Conservation (phyloP, 768 basidiomycete species). For the Boletus tomentosulus region DNA sequence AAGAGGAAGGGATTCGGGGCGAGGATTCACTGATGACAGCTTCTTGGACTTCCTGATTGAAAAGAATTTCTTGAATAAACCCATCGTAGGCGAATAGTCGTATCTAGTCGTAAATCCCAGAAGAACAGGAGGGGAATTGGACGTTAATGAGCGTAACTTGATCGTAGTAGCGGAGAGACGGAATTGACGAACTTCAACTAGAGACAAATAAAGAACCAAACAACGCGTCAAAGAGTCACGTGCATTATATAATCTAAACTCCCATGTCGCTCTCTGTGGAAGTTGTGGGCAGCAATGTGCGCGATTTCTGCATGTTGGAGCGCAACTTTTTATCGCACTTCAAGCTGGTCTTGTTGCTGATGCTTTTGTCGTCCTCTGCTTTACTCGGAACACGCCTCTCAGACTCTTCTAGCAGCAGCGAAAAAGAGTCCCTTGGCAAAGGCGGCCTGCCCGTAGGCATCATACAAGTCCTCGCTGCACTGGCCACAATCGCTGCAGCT, state of each 20-base stretch:
- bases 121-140: constrained; percentile 19
- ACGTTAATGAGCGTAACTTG: constrained; percentile 25
- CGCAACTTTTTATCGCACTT: constrained; percentile 68
- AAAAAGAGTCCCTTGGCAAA: constrained; percentile 21
- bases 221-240: constrained; percentile 21
- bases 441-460: constrained; percentile 47
- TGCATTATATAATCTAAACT: constrained; percentile 1
- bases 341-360: constrained; percentile 61
- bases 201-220: constrained; percentile 41
- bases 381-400: constrained; percentile 60
- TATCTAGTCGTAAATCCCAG: constrained; percentile 25
- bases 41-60: constrained; percentile 65
- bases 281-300: constrained; percentile 56
- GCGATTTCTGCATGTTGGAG: constrained; percentile 78
- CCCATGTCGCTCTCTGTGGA: constrained; percentile 31
- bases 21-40: constrained; percentile 25
- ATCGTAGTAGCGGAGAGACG: constrained; percentile 8
- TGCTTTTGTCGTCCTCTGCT: constrained; percentile 59
- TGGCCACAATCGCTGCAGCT: constrained; percentile 53
- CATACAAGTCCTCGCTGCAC: constrained; percentile 49
- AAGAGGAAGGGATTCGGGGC: constrained; percentile 23
- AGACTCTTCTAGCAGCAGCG: constrained; percentile 26
- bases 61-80: constrained; percentile 66
- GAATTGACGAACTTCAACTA: constrained; percentile 33
- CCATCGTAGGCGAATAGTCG: constrained; percentile 42